Conservation (phyloP, 768 basidiomycete genomes). For the Tephrocybe rancida region DNA sequence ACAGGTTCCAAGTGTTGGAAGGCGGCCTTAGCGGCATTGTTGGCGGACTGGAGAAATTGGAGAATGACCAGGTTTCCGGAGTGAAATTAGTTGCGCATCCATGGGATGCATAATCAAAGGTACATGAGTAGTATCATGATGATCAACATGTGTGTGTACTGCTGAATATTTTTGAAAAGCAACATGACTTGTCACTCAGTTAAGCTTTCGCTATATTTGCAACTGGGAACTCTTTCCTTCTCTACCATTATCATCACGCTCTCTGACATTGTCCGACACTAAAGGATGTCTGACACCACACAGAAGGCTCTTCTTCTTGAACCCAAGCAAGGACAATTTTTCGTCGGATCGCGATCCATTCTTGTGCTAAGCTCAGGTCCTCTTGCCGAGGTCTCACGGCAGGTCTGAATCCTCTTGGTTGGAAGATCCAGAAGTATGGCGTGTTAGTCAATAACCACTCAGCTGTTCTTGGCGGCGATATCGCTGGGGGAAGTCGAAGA, state of each 20-base stretch:
- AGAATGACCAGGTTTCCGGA: constrained; percentile 42
- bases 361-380: constrained; percentile 34
- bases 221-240: too few relatives aligned
- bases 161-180: too few relatives aligned
- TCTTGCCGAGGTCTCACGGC: constrained; percentile 40
- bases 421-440: constrained; percentile 46
- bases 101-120: constrained; percentile 1
- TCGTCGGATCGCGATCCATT: constrained; percentile 8
- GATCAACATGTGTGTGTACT: too few relatives aligned
- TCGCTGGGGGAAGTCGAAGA: constrained; percentile 51
- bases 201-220: too few relatives aligned
- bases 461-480: constrained; percentile 47
- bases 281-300: neutral
- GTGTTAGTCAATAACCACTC: constrained; percentile 44
- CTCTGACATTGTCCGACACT: neutral
- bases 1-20: constrained; percentile 40
- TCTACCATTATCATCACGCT: too few relatives aligned
- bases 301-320: constrained; percentile 27
- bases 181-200: too few relatives aligned
- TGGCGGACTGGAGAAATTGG: constrained; percentile 42
- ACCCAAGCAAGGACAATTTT: constrained; percentile 17
- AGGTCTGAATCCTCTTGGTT: constrained; percentile 52
- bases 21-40: constrained; percentile 44
- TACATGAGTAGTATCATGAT: too few relatives aligned
- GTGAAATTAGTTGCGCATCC: constrained; percentile 46